Conservation (phyloP, 768 basidiomycete species). For the Agrocybe praecox region DNA sequence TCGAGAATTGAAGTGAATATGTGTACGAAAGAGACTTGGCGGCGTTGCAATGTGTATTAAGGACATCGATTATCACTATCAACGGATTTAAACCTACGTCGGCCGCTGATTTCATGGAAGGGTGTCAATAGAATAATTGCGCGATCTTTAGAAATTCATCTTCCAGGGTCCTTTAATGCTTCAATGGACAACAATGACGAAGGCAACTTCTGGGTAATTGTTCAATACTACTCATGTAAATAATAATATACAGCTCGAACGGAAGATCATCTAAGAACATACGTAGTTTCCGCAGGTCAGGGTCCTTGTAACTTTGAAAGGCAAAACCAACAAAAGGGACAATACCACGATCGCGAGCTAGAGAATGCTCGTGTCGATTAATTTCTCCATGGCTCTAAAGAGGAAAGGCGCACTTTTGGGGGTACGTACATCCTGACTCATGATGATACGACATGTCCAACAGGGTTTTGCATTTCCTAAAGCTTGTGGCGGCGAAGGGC, state of each 20-base stretch:
- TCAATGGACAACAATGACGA: too few species aligned
- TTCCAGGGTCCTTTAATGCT: too few species aligned
- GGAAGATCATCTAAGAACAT: too few species aligned
- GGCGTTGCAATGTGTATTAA: not conserved
- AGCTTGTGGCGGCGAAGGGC: not conserved
- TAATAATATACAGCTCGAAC: too few species aligned
- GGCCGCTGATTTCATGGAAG: not conserved
- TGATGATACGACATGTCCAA: not conserved
- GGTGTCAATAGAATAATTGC: not conserved
- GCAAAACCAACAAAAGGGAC: not conserved
- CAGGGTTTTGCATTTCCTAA: conserved; percentile 7
- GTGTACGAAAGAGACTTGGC: not conserved
- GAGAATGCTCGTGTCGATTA: not conserved
- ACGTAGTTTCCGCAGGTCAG: too few species aligned
- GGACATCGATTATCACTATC: not conserved
- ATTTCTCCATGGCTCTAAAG: not conserved
- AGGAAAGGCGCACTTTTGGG: not conserved
- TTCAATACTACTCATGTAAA: too few species aligned
- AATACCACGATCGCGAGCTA: not conserved
- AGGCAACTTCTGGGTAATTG: too few species aligned
- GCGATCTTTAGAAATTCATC: not conserved
- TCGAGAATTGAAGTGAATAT: too few species aligned
- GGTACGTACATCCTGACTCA: too few species aligned
- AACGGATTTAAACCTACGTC: not conserved
- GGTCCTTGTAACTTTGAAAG: not conserved